Evolutionary conservation across 2,329 filamentous ascomycete genomes (phyloP).

Genomic region (Seiridium unicorne): DNA sequence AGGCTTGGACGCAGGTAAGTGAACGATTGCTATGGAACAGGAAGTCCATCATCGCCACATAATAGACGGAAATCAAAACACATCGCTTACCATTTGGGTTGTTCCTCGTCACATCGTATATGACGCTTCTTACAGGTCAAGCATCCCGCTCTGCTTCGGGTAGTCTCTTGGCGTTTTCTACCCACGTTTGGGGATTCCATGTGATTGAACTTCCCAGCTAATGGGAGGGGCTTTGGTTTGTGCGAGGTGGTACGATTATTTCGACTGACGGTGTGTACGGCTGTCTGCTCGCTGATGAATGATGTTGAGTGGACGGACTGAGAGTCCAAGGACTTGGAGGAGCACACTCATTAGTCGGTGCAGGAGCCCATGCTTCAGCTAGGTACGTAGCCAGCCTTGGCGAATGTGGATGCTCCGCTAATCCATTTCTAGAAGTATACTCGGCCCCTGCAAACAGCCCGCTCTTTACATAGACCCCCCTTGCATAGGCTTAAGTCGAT

Average conservation of each 20-base stretch:
- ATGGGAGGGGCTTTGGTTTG: no score
- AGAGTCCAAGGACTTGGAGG: not conserved
- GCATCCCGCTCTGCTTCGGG: not conserved
- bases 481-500: not conserved
- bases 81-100: not conserved
- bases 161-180: not conserved
- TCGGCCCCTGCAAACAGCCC: not conserved
- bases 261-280: no score
- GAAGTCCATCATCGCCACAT: not conserved
- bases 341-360: not conserved
- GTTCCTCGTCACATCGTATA: not conserved
- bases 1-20: not conserved
- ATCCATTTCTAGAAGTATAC: not conserved
- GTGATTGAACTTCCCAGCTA: not conserved
- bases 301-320: no score
- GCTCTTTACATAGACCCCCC: not conserved
- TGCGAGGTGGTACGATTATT: no score
- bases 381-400: no score
- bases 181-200: not conserved
- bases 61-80: not conserved
- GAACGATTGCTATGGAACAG: not conserved
- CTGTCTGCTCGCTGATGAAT: no score
- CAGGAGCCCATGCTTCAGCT: not conserved
- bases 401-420: not conserved
- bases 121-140: not conserved